Base-by-base conservation (phyloP, 768 basidiomycete species). In the Collybia mongolica region DNA sequence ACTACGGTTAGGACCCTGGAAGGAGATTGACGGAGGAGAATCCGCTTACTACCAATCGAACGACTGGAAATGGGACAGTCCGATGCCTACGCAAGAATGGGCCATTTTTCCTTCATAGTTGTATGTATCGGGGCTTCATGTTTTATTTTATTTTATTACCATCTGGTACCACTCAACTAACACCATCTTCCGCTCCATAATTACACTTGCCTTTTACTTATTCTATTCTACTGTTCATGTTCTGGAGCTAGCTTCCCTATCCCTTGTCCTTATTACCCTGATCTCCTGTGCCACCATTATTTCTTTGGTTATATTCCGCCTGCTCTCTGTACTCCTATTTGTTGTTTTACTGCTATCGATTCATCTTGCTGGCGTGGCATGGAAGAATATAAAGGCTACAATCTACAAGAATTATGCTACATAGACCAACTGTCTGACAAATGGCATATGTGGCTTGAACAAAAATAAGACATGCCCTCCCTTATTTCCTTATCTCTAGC, bases 21-120 rank as follows among this genome's bases (percentile, higher is more conserved):
- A 81, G 61, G 87, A 87, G 64, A 81, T 90, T 29, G 86, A 89
- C 58, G 86, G 86, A 37, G 87, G 88, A 45, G 86, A 89, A 69
- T 79, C 81, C 15, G 75, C 84, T 41, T 89, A 84, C 63, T 90
- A 81, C 68, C 75, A 79, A 55, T 55, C 73, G 22, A 68, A 67
- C 46, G 76, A 77, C 37, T 91, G 84, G 84, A 90, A 86, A 68
- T 91, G 82, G 81, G 88, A 88, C 48, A 75, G 79, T 55, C 62
- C 74, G 29, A 88, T 90, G 86, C 68, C 76, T 52, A 68, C 78
- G 38, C 82, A 80, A 61, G 75, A 86, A 19, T 91, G 89, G 89
- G 85, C 84, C 26, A 82, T 90, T 59, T 84, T 74, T 68, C 75
- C 74, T 57, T 79, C 79, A 71, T 80, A 73, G 68, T 68, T 59